phyloP scores from a whole-genome alignment of 306 rosid genomes.

The Trifolium subterraneum region DNA sequence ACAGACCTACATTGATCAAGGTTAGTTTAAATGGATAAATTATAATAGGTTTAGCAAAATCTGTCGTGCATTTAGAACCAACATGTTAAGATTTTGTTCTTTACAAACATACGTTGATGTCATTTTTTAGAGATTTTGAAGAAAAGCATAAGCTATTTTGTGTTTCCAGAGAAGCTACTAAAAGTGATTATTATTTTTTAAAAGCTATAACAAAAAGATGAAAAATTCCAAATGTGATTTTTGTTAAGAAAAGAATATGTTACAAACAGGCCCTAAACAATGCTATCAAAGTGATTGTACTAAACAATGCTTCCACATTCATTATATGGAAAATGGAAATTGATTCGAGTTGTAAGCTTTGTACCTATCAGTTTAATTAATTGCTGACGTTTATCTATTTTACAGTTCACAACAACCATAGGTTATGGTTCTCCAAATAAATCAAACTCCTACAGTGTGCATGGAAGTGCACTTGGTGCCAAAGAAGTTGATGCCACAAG shows the following conservation, averaged over 20 bases:
- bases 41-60: background rate
- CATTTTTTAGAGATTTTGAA: background rate
- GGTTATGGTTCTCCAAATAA: constrained; percentile 99
- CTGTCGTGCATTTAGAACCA: background rate
- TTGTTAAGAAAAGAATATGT: no score
- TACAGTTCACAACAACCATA: constrained; percentile 94
- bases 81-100: background rate
- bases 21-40: constrained; percentile 46
- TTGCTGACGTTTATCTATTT: constrained; percentile 32
- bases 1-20: constrained; percentile 93
- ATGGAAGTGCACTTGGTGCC: constrained; percentile 97
- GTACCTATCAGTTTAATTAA: background rate
- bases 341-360: constrained; percentile 1
- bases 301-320: no score
- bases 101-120: background rate
- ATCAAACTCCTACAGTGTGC: constrained; percentile 96
- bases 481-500: constrained; percentile 99
- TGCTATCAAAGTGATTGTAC: constrained; percentile 9
- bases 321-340: constrained; percentile 5
- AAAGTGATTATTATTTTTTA: no score
- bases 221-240: no score
- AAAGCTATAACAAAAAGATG: no score
- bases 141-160: no score
- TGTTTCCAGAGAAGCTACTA: no score
- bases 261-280: background rate